phyloP scores from a whole-genome alignment of 2,329 filamentous ascomycete species.

The Penicillium decumbens region DNA sequence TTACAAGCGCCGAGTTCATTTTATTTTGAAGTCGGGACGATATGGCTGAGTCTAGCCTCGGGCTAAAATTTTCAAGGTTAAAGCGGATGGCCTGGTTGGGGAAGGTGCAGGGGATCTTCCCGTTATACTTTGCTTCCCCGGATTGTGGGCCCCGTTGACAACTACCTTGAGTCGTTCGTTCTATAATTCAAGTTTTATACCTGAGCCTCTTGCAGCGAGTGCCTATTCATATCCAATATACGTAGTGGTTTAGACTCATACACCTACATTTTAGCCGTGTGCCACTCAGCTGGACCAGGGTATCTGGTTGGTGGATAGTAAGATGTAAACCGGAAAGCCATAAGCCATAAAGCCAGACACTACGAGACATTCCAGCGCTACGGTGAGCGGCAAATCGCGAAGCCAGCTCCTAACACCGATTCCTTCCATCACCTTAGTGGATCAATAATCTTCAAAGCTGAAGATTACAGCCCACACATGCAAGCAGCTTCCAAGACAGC shows the following conservation, averaged over 20 bases:
- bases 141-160: not conserved
- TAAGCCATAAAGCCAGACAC: not conserved
- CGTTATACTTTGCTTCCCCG: not conserved
- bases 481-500: not conserved
- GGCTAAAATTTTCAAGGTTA: not conserved
- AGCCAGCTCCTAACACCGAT: not conserved
- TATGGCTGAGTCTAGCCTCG: not conserved
- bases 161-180: not conserved
- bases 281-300: not conserved
- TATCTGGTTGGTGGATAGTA: not conserved
- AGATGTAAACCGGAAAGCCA: not conserved
- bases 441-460: not conserved
- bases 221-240: not conserved
- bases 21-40: not conserved
- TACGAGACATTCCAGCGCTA: not conserved
- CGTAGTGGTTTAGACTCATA: not conserved
- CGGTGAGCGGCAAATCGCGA: conserved; percentile 9
- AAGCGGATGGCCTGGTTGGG: not conserved
- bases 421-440: not conserved
- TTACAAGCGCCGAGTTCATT: not conserved
- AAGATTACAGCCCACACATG: not conserved
- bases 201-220: not conserved
- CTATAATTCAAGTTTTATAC: not conserved
- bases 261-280: not conserved
- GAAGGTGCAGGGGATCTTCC: not conserved